Conservation (phyloP, 73 alveolate genomes). For the Halteria grandinella region DNA sequence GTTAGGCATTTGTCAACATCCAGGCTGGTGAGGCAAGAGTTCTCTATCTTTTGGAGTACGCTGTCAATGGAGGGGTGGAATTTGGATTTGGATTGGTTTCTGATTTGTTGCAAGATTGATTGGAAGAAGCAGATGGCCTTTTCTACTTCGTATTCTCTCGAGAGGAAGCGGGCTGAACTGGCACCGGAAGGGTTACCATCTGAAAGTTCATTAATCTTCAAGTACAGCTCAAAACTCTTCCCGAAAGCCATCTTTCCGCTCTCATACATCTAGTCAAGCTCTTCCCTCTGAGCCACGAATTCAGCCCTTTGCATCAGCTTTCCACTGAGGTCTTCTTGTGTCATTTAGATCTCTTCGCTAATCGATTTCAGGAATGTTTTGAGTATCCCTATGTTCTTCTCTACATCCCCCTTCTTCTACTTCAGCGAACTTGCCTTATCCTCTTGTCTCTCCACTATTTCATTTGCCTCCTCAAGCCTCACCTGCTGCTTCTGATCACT, state of each 20-base stretch:
- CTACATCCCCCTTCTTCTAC: slow-evolving; percentile 17
- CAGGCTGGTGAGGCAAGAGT: no score
- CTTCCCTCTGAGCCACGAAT: slow-evolving; percentile 74
- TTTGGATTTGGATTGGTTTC: no score
- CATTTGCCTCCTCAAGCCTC: neutral
- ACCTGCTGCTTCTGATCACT: no score
- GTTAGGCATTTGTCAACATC: no score
- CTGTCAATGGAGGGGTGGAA: no score
- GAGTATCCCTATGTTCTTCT: slow-evolving; percentile 3
- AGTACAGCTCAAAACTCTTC: slow-evolving; percentile 25
- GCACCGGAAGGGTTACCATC: neutral
- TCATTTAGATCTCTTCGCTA: slow-evolving; percentile 61
- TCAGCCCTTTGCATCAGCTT: slow-evolving; percentile 74
- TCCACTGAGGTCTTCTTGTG: slow-evolving; percentile 67
- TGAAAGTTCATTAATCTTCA: slow-evolving; percentile 15
- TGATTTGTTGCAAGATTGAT: slow-evolving; percentile 10
- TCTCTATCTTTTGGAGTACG: neutral
- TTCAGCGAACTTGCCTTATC: neutral
- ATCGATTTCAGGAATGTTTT: slow-evolving; percentile 35
- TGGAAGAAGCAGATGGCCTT: slow-evolving; percentile 42
- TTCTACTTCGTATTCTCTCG: slow-evolving; percentile 26
- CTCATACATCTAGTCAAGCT: slow-evolving; percentile 69
- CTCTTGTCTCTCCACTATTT: slow-evolving; percentile 4
- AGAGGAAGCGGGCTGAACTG: neutral
- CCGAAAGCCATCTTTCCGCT: slow-evolving; percentile 47